These are phyloP conservation scores for Shiraia sp. DNA, from an alignment of 2,329 filamentous ascomycete species.

Conservation along the genomic window DNA sequence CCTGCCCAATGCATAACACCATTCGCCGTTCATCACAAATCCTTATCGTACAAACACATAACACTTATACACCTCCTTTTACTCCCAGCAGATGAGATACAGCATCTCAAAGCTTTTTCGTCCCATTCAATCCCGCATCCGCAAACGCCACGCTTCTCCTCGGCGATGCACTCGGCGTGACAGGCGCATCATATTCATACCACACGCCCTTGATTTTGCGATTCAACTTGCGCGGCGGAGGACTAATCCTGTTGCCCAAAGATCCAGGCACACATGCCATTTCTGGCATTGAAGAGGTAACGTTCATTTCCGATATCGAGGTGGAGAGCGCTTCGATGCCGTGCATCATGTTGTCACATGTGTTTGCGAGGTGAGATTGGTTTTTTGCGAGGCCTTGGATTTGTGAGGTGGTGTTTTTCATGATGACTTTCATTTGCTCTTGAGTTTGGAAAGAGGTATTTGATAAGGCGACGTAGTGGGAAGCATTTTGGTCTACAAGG, in stretches of 20 bases:
- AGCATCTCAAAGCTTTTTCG: slow-evolving; percentile 13
- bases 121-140: slow-evolving; percentile 29
- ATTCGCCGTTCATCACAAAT: no score
- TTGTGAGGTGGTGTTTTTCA: slow-evolving; percentile 33
- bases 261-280: slow-evolving; percentile 15
- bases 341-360: slow-evolving; percentile 36
- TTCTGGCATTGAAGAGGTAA: slow-evolving; percentile 16
- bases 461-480: slow-evolving; percentile 41
- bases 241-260: slow-evolving; percentile 28
- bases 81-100: no score
- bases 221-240: slow-evolving; percentile 39
- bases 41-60: no score
- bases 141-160: slow-evolving; percentile 19
- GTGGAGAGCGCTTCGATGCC: slow-evolving; percentile 27
- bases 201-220: slow-evolving; percentile 40
- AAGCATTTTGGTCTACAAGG: slow-evolving; percentile 37
- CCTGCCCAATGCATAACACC: no score
- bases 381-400: slow-evolving; percentile 32
- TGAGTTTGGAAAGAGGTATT: slow-evolving; percentile 37
- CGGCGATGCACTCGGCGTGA: slow-evolving; percentile 11
- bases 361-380: slow-evolving; percentile 32
- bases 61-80: no score
- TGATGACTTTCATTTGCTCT: slow-evolving; percentile 30
- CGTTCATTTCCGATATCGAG: slow-evolving; percentile 18
- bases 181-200: slow-evolving; percentile 40